Evolutionary conservation across 2,329 filamentous ascomycete species (phyloP).

Genomic region (Ceratocystis colombiana): DNA sequence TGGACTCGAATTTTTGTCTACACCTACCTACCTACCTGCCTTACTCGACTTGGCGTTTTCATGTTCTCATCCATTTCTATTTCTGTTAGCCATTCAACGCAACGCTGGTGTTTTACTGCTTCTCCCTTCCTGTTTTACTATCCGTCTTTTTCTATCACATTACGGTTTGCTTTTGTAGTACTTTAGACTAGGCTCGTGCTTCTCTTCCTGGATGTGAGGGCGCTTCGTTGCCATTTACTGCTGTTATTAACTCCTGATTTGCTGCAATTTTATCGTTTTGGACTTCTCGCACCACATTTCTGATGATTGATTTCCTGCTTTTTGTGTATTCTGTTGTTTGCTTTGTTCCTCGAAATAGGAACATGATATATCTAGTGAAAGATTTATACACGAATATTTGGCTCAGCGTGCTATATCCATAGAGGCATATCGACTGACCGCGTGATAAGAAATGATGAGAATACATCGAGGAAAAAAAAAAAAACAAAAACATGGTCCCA

Average conservation of each 20-base stretch:
- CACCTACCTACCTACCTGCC: slow-evolving; percentile 1
- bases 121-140: neutral
- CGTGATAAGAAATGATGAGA: neutral
- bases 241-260: neutral
- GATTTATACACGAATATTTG: slow-evolving; percentile 1
- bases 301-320: neutral
- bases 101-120: neutral
- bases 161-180: neutral
- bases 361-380: slow-evolving; percentile 8
- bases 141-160: neutral
- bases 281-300: neutral
- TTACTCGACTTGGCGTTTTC: slow-evolving; percentile 15
- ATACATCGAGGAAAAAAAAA: neutral
- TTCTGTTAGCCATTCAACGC: neutral
- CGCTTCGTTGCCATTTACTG: neutral
- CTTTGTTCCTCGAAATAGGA: neutral
- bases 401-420: neutral
- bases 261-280: neutral
- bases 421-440: neutral
- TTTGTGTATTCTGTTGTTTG: neutral
- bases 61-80: neutral
- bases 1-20: slow-evolving; percentile 2
- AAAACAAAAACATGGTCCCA: slow-evolving; percentile 4
- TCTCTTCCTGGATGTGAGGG: neutral
- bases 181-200: slow-evolving; percentile 14